A percentile compares a stretch with the other conserved stretches of the same genome.
phyloP scores from a whole-genome alignment of 2,329 filamentous ascomycete species.

The Penicillium fuscoglaucum region DNA sequence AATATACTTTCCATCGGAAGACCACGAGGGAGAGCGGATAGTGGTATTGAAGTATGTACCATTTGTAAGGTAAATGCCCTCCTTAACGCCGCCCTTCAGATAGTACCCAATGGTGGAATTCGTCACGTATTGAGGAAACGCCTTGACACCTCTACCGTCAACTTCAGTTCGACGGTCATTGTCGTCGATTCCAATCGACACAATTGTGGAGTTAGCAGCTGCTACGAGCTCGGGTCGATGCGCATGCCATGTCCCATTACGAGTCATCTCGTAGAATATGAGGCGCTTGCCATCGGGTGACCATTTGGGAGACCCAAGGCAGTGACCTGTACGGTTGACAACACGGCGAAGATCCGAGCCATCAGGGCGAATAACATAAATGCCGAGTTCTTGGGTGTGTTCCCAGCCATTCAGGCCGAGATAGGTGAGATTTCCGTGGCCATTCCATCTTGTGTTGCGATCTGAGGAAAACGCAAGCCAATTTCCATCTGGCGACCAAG shows the following conservation, averaged over 20 bases:
- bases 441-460: constrained; percentile 45
- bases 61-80: constrained; percentile 34
- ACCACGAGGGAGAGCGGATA: constrained; percentile 33
- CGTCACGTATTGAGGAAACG: constrained; percentile 35
- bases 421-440: constrained; percentile 35
- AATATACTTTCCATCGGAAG: constrained; percentile 32
- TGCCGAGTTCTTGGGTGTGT: constrained; percentile 14
- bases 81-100: constrained; percentile 21
- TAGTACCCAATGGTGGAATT: constrained; percentile 30
- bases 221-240: constrained; percentile 27
- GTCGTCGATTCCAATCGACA: constrained; percentile 19
- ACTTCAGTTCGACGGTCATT: constrained; percentile 34
- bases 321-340: constrained; percentile 1
- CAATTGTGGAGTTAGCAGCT: constrained; percentile 29
- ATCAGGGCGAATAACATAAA: constrained; percentile 19
- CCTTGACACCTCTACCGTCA: constrained; percentile 31
- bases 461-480: constrained; percentile 47
- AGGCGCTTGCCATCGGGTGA: constrained; percentile 44
- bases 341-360: constrained; percentile 15
- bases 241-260: constrained; percentile 41
- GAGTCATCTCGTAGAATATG: constrained; percentile 44
- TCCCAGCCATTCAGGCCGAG: constrained; percentile 4
- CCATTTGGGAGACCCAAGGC: constrained; percentile 22
- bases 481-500: constrained; percentile 45
- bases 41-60: constrained; percentile 13